These are phyloP conservation scores for Pythium dissotocum DNA, from an alignment of 352 stramenopile genomes.

Conservation along the genomic window DNA sequence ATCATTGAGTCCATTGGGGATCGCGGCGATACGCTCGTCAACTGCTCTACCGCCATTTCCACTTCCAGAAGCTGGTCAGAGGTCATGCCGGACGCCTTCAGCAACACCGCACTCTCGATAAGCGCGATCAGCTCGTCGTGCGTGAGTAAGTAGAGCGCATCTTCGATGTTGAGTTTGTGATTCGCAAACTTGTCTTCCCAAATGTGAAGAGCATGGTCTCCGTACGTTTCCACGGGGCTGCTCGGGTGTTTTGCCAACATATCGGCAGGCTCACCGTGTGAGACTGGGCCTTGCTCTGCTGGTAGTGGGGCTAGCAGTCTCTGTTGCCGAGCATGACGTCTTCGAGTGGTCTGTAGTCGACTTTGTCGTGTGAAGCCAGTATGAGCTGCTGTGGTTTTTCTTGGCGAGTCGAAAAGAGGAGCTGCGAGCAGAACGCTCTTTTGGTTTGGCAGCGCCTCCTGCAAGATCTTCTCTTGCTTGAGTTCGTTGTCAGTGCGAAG, in stretches of 20 bases:
- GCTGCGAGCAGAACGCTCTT: slow-evolving; percentile 12
- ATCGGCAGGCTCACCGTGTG: neutral
- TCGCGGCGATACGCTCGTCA: neutral
- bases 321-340: neutral
- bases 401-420: slow-evolving; percentile 8
- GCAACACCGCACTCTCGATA: slow-evolving; percentile 46
- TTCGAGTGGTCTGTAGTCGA: neutral
- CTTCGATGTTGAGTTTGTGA: slow-evolving; percentile 37
- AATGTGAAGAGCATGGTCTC: slow-evolving; percentile 32
- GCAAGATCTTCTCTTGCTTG: slow-evolving; percentile 11
- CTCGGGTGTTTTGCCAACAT: neutral
- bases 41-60: slow-evolving; percentile 43
- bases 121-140: slow-evolving; percentile 39
- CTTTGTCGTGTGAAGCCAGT: neutral
- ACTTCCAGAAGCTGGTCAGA: slow-evolving; percentile 61
- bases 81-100: slow-evolving; percentile 33
- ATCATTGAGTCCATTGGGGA: neutral
- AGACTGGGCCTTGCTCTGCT: neutral
- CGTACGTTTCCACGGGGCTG: slow-evolving; percentile 3
- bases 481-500: slow-evolving; percentile 5
- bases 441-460: slow-evolving; percentile 26
- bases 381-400: neutral
- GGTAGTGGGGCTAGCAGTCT: neutral
- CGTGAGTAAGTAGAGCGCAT: slow-evolving; percentile 48
- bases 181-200: slow-evolving; percentile 64